Conservation (phyloP, 192 early-diverging fungal species). For the Coemansia sp. region DNA sequence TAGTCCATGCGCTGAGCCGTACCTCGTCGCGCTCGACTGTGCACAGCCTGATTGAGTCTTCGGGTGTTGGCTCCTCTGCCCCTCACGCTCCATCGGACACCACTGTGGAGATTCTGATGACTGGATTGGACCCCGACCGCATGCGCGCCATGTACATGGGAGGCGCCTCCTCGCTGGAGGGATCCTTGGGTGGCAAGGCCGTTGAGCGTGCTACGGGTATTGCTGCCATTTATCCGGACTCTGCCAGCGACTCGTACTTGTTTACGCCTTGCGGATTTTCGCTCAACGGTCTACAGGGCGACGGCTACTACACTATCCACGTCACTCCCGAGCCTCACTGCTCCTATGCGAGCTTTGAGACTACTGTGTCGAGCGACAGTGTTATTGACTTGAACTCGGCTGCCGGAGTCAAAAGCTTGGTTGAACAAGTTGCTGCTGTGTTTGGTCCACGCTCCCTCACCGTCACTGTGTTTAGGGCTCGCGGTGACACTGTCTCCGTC, state of each 20-base stretch:
- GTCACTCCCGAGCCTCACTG: conserved; percentile 97
- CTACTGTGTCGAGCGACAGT: conserved; percentile 74
- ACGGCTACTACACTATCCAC: conserved; percentile 94
- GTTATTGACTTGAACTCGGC: conserved; percentile 48
- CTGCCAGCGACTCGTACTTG: conserved; percentile 83
- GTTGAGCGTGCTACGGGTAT: conserved; percentile 81
- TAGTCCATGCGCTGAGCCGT: conserved; percentile 35
- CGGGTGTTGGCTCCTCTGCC: background rate
- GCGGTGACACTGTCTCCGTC: conserved; percentile 10
- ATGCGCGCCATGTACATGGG: conserved; percentile 79
- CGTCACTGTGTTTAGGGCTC: conserved; percentile 76
- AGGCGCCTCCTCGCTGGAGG: conserved; percentile 59
- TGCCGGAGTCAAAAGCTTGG: conserved; percentile 63
- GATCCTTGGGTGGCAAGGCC: conserved; percentile 65
- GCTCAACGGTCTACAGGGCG: conserved; percentile 81
- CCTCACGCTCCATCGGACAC: conserved; percentile 59
- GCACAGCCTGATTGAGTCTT: conserved; percentile 8
- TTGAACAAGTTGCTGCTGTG: conserved; percentile 73
- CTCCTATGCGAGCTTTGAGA: conserved; percentile 99
- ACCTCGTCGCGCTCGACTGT: conserved; percentile 49
- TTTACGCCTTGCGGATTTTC: conserved; percentile 98
- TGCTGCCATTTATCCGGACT: conserved; percentile 75
- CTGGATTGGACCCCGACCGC: conserved; percentile 75
- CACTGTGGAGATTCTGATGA: conserved; percentile 97
- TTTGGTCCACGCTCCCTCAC: conserved; percentile 84